These are phyloP conservation scores for Cystobasidium slooffiae DNA, from an alignment of 1,284 basidiomycete genomes.

Conservation along the genomic window DNA sequence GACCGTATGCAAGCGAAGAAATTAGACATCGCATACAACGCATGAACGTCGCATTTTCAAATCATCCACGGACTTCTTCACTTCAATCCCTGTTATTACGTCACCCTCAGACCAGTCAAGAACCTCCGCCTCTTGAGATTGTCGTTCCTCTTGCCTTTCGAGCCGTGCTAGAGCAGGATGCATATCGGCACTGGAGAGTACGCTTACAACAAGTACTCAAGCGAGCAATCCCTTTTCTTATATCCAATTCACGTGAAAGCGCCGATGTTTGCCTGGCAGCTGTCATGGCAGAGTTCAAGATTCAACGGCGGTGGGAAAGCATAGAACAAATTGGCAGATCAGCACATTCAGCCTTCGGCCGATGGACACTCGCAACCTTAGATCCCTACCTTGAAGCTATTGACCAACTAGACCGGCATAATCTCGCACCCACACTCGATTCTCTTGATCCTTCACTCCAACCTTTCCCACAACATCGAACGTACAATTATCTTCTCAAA, in stretches of 20 bases:
- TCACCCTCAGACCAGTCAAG: neutral
- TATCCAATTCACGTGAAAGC: neutral
- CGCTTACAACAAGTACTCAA: constrained; percentile 5
- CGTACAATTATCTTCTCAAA: constrained; percentile 47
- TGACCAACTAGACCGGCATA: constrained; percentile 37
- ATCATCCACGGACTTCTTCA: neutral
- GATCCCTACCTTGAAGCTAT: constrained; percentile 1
- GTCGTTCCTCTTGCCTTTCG: constrained; percentile 5
- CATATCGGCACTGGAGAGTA: constrained; percentile 1
- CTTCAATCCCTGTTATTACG: neutral
- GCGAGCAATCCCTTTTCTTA: neutral
- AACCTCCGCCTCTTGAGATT: constrained; percentile 2
- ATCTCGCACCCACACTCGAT: constrained; percentile 11
- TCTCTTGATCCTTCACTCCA: constrained; percentile 6
- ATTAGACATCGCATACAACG: constrained; percentile 13
- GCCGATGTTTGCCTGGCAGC: constrained; percentile 3
- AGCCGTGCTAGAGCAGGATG: constrained; percentile 15
- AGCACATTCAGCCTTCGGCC: neutral
- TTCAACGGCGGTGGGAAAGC: constrained; percentile 18
- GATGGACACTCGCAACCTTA: constrained; percentile 2
- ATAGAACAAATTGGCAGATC: constrained; percentile 2
- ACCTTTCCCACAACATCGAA: constrained; percentile 5
- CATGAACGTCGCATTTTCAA: neutral
- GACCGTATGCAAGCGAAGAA: neutral
- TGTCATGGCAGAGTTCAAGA: constrained; percentile 13